Evolutionary conservation across 2,329 filamentous ascomycete genomes (phyloP).

Genomic region (Fusarium devonianum): DNA sequence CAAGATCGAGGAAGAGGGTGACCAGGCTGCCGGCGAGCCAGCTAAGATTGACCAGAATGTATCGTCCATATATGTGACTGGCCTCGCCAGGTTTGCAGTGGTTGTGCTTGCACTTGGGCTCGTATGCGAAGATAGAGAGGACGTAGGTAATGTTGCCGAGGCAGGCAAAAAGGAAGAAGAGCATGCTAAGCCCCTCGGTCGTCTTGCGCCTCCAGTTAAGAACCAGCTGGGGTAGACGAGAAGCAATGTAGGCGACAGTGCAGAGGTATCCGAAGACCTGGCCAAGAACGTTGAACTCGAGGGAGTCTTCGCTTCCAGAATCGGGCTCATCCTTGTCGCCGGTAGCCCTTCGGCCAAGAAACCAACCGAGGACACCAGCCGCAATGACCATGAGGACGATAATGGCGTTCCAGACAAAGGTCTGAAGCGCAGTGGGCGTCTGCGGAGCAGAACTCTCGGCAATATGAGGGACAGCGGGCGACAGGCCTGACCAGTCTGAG

Average conservation of each 20-base stretch:
- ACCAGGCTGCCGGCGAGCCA: slow-evolving; percentile 92
- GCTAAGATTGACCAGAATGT: slow-evolving; percentile 87
- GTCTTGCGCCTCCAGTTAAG: slow-evolving; percentile 93
- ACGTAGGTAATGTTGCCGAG: slow-evolving; percentile 95
- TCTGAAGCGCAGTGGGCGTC: slow-evolving; percentile 61
- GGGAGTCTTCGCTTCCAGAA: slow-evolving; percentile 54
- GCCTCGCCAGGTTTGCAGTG: slow-evolving; percentile 72
- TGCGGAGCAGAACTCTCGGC: slow-evolving; percentile 55
- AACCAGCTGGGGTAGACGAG: slow-evolving; percentile 86
- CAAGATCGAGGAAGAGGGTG: slow-evolving; percentile 82
- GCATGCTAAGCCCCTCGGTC: slow-evolving; percentile 89
- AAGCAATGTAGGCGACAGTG: slow-evolving; percentile 86
- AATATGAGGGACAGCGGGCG: slow-evolving; percentile 82
- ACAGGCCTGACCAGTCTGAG: slow-evolving; percentile 70
- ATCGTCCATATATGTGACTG: slow-evolving; percentile 72
- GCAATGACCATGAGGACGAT: slow-evolving; percentile 82
- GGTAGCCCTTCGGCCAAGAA: slow-evolving; percentile 59
- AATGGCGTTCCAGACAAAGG: slow-evolving; percentile 74
- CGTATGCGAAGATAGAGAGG: slow-evolving; percentile 88
- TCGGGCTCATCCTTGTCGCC: slow-evolving; percentile 50
- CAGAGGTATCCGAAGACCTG: slow-evolving; percentile 96
- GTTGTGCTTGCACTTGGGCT: slow-evolving; percentile 68
- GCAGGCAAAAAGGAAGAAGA: slow-evolving; percentile 97
- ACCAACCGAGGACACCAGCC: slow-evolving; percentile 88
- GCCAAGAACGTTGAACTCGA: slow-evolving; percentile 77